Evolutionary conservation across 805 yeast genomes (phyloP), one percentile per base, ranked within the genome.

Genomic region (Kazachstania africana): DNA sequence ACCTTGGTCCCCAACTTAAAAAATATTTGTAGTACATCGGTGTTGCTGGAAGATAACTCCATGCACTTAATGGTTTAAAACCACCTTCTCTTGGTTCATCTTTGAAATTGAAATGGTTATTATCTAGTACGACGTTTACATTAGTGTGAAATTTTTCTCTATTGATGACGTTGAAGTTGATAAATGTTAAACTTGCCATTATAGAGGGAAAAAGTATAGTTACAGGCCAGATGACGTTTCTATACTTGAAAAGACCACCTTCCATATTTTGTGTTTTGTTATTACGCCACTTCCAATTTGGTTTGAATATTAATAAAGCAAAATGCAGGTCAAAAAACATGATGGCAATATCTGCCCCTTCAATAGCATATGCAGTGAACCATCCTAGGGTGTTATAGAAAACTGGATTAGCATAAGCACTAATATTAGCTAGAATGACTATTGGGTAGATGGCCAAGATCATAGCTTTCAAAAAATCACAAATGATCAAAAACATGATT

Each of bases 341-440:
- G 32, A 84, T 85, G 12, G 91, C 85, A 22, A 83, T 48, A 55
- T 85, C 96, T 2, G 87, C 84, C 14, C 94, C 94, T 54, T 82
- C 93, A 10, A 80, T 78, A 15, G 83, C 67, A 24, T 75, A 65
- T 3, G 87, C 81, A 1, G 94, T 79, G 54, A 82, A 75, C 63
- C 80, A 84, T 2, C 94, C 95, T 22, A 78, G 66, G 4, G 73
- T 70, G 46, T 75, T 72, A 44, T 77, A 71, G 47, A 78, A 72
- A 19, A 51, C 53, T 24, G 61, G 55, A 41, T 62, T 63, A 33
- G 63, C 66, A 48, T 71, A 73, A 6, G 72, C 57, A 8, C 56
- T 38, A 16, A 51, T 45, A 24, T 59, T 60, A 6, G 65, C 48
- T 16, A 71, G 47, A 3, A 74, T 70, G 25, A 79, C 56, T 0